These are phyloP conservation scores for Suillus paluster DNA, from an alignment of 768 basidiomycete species.

Conservation along the genomic window DNA sequence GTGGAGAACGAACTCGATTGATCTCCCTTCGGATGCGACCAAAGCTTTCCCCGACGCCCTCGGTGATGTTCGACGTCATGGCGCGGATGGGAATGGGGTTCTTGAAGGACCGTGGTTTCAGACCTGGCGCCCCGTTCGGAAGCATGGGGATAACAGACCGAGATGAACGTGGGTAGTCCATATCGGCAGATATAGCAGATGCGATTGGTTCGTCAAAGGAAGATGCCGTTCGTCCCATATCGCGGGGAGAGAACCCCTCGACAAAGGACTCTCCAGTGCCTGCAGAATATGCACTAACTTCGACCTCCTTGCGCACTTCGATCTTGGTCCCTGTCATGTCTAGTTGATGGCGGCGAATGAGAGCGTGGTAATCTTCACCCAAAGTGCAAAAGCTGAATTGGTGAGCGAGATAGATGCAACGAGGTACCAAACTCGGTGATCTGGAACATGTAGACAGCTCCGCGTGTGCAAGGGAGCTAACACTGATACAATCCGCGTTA, in stretches of 20 bases:
- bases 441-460: constrained; percentile 79
- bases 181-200: constrained; percentile 66
- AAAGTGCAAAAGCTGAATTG: constrained; percentile 84
- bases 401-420: constrained; percentile 81
- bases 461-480: constrained; percentile 74
- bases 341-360: constrained; percentile 67
- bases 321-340: constrained; percentile 62
- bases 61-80: constrained; percentile 52
- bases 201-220: constrained; percentile 76
- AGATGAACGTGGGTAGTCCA: constrained; percentile 50
- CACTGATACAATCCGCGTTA: constrained; percentile 10
- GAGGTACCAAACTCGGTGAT: constrained; percentile 63
- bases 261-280: constrained; percentile 54
- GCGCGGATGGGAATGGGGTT: constrained; percentile 62
- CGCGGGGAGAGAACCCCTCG: constrained; percentile 52
- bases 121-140: constrained; percentile 64
- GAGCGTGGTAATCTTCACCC: constrained; percentile 78
- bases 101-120: constrained; percentile 41
- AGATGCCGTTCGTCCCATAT: constrained; percentile 49
- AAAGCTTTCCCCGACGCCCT: constrained; percentile 64
- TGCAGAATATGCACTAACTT: constrained; percentile 57
- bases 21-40: constrained; percentile 64
- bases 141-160: constrained; percentile 71
- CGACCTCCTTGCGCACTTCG: constrained; percentile 73
- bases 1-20: constrained; percentile 52